These are phyloP conservation scores for Dunaliella salina DNA, from an alignment of 163 green algal genomes.

Conservation along the genomic window DNA sequence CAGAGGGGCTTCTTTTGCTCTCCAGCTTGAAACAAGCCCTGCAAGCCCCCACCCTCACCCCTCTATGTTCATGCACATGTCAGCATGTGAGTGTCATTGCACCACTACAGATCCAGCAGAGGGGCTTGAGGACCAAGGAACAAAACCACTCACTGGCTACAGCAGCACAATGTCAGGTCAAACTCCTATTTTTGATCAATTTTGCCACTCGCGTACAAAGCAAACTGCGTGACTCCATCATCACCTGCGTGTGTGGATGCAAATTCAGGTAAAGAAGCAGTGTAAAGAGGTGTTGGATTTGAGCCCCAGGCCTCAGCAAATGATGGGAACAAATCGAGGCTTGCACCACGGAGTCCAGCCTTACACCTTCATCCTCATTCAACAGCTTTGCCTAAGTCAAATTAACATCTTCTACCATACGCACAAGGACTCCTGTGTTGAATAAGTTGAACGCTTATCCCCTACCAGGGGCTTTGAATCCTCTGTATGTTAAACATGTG, in stretches of 20 bases:
- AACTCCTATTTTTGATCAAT: background rate
- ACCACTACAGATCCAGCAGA: background rate
- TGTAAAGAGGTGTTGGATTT: background rate
- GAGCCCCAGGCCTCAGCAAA: background rate
- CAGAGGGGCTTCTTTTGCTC: background rate
- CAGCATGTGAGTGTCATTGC: background rate
- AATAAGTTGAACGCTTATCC: too few relatives aligned
- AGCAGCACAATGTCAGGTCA: background rate
- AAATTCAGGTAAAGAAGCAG: background rate
- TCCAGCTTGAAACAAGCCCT: background rate
- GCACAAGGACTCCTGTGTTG: too few relatives aligned
- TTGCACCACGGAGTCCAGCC: background rate
- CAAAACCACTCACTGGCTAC: too few relatives aligned
- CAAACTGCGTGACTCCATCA: background rate
- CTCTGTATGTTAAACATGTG: too few relatives aligned
- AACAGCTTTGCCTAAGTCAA: background rate
- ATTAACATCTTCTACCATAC: background rate
- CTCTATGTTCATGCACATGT: background rate
- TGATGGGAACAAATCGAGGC: background rate
- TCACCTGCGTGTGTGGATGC: background rate
- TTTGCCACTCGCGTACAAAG: background rate
- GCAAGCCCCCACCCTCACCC: background rate
- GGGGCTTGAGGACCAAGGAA: background rate
- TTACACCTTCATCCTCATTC: background rate
- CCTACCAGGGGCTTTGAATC: too few relatives aligned